Percentiles rank a stretch among this genome's conserved stretches.
Conservation (phyloP, 345 rosid genomes). For the Lepidium africanum region DNA sequence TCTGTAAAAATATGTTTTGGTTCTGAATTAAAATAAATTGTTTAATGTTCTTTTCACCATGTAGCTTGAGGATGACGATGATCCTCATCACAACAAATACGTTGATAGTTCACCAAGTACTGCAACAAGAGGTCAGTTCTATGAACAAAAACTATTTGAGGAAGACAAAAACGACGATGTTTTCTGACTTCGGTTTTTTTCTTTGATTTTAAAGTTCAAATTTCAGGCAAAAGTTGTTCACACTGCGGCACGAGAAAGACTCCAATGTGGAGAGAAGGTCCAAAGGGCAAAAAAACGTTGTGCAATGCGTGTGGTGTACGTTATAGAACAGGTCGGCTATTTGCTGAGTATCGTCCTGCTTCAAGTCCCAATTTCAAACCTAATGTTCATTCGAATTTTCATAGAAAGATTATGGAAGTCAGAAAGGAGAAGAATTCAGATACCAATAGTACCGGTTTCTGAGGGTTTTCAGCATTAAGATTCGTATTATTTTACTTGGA, state of each 20-base stretch:
- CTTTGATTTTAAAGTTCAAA: not conserved
- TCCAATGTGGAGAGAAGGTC: conserved; percentile 16
- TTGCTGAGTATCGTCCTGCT: conserved; percentile 17
- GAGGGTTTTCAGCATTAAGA: not conserved
- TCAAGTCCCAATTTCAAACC: conserved; percentile 10
- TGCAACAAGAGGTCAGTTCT: not conserved
- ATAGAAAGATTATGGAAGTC: conserved; percentile 13
- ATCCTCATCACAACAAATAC: not conserved
- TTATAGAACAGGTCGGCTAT: conserved; percentile 4
- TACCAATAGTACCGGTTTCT: not conserved
- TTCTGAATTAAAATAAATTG: not conserved
- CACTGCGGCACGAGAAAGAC: conserved; percentile 6
- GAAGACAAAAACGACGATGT: not conserved
- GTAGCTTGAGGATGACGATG: not conserved
- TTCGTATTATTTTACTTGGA: not conserved
- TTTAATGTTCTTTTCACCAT: not conserved
- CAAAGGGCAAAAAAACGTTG: not conserved
- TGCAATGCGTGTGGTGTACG: conserved; percentile 21
- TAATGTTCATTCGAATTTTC: conserved; percentile 7
- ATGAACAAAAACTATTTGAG: not conserved
- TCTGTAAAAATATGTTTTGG: not conserved
- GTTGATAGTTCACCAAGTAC: not conserved
- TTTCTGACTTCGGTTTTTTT: not conserved
- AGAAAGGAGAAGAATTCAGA: not conserved
- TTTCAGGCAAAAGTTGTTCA: not conserved